Conservation (phyloP, 106 monocot genomes). For the Dioscorea zingiberensis region DNA sequence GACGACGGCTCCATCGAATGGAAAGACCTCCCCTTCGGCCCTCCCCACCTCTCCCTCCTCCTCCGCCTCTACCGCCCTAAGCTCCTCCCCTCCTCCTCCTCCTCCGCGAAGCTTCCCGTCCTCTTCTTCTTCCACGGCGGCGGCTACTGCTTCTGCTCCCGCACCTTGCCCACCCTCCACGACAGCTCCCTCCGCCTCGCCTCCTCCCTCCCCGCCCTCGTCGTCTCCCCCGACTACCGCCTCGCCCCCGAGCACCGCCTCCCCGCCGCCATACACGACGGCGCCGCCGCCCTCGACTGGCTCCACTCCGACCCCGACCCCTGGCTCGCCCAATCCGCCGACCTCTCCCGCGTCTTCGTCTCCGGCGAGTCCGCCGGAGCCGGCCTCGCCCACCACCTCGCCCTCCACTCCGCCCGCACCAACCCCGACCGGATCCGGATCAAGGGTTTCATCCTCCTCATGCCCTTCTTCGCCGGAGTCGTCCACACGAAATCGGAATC, state of each 20-base stretch:
- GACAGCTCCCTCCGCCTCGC: conserved; percentile 70
- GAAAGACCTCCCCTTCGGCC: conserved; percentile 44
- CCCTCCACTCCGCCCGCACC: conserved; percentile 27
- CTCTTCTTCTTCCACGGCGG: conserved; percentile 93
- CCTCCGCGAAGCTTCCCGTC: conserved; percentile 56
- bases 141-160: conserved; percentile 81
- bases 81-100: background rate
- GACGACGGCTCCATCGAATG: conserved; percentile 60
- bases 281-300: conserved; percentile 40
- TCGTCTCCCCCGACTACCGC: conserved; percentile 76
- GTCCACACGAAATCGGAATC: conserved; percentile 39
- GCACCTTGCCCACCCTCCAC: conserved; percentile 73
- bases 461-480: conserved; percentile 77
- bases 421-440: conserved; percentile 12
- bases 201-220: conserved; percentile 34
- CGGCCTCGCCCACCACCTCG: conserved; percentile 75
- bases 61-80: conserved; percentile 65
- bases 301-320: conserved; percentile 35
- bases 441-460: conserved; percentile 48
- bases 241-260: conserved; percentile 74
- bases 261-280: conserved; percentile 64
- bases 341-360: conserved; percentile 45
- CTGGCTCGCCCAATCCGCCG: conserved; percentile 35
- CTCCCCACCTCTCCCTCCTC: conserved; percentile 19
- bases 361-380: conserved; percentile 87